A percentile compares a stretch with the other conserved stretches of the same genome.
These are phyloP conservation scores for Dothiorella sarmentorum DNA, from an alignment of 2,329 filamentous ascomycete species.

Conservation along the genomic window DNA sequence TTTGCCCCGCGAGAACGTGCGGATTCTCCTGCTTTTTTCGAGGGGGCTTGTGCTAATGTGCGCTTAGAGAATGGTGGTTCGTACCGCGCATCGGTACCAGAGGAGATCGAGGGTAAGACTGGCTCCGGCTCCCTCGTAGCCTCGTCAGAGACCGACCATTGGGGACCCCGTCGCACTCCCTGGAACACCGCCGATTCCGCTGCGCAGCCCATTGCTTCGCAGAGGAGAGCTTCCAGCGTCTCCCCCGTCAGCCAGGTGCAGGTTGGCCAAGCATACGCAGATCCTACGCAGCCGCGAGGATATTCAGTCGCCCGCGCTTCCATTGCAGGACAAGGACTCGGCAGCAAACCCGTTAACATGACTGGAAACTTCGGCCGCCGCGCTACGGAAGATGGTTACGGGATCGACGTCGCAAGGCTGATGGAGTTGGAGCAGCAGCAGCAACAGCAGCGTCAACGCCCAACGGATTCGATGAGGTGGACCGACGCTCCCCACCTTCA, in stretches of 20 bases:
- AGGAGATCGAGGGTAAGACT: conserved; percentile 53
- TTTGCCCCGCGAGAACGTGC: conserved; percentile 29
- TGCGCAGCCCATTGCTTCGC: conserved; percentile 28
- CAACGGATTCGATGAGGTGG: conserved; percentile 32
- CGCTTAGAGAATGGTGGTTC: conserved; percentile 30
- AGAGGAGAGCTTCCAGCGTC: conserved; percentile 34
- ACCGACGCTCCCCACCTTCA: conserved; percentile 34
- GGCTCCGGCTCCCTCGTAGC: conserved; percentile 68
- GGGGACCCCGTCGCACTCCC: conserved; percentile 51
- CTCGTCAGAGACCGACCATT: conserved; percentile 65
- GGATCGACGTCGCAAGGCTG: conserved; percentile 30
- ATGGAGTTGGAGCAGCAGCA: conserved; percentile 26
- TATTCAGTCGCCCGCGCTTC: conserved; percentile 28
- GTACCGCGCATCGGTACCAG: conserved; percentile 26
- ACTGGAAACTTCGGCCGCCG: conserved; percentile 31
- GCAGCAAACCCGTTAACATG: conserved; percentile 27
- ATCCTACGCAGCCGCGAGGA: conserved; percentile 24
- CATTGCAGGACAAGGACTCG: conserved; percentile 25
- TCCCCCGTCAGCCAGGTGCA: conserved; percentile 34
- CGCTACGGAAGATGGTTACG: conserved; percentile 31
- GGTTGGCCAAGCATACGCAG: conserved; percentile 31
- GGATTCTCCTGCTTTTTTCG: background rate
- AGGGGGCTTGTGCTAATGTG: background rate
- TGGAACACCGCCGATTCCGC: conserved; percentile 55
- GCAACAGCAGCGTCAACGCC: conserved; percentile 22